Conservation (phyloP, 345 rosid species). For the Linum lewisii region DNA sequence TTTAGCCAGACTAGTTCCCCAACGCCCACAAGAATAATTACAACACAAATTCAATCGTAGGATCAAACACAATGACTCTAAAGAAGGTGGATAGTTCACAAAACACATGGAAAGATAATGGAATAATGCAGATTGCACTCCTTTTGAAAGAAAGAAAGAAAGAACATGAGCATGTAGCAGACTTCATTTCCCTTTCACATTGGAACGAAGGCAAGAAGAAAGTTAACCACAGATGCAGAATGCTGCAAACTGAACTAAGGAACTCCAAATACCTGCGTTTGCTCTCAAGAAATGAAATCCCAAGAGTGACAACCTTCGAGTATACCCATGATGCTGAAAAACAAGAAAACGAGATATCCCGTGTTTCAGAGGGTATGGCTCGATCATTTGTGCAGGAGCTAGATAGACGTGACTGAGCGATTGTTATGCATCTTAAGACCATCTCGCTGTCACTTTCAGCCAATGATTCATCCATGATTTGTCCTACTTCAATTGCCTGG, state of each 20-base stretch:
- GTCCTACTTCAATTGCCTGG: slow-evolving; percentile 92
- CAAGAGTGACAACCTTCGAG: slow-evolving; percentile 74
- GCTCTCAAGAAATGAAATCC: slow-evolving; percentile 76
- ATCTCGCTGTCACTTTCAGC: slow-evolving; percentile 42
- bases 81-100: too few relatives aligned
- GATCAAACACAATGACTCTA: too few relatives aligned
- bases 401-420: slow-evolving; percentile 47
- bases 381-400: slow-evolving; percentile 21
- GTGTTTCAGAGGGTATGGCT: slow-evolving; percentile 21
- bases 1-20: too few relatives aligned
- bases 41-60: too few relatives aligned
- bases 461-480: slow-evolving; percentile 76
- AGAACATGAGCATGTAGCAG: too few relatives aligned
- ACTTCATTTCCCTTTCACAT: background rate
- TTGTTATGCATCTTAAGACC: slow-evolving; percentile 49
- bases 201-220: background rate
- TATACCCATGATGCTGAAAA: slow-evolving; percentile 75
- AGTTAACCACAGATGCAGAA: background rate
- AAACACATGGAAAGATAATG: too few relatives aligned
- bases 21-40: too few relatives aligned
- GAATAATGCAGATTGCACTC: too few relatives aligned
- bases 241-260: background rate
- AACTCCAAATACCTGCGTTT: slow-evolving; percentile 52
- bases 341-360: slow-evolving; percentile 26
- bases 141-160: too few relatives aligned